Evolutionary conservation across 2,329 filamentous ascomycete species (phyloP), one percentile per base, ranked within the genome.

Genomic region (Exophiala spinifera): DNA sequence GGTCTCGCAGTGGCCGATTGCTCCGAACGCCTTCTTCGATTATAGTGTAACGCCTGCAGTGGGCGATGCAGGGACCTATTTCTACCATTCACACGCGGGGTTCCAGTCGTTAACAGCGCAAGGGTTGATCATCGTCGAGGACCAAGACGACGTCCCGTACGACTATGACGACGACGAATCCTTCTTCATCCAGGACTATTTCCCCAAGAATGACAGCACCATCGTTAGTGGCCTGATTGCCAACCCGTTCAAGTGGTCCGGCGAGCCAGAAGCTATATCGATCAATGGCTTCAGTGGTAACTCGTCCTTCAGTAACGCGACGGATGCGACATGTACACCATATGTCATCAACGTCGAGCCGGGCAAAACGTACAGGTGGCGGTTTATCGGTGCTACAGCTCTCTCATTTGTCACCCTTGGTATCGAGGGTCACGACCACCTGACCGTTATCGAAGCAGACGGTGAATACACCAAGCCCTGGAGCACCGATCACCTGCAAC

Each of bases 41-140:
- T 87, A 87, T 63, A 82, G 86, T 61, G 69, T 87, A 4, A 74
- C 74, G 8, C 76, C 81, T 0, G 67, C 78, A 2, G 36, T 66
- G 1, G 79, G 77, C 5, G 77, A 82, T 50, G 77, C 80, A 0
- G 85, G 84, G 4, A 81, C 83, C 0, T 87, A 86, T 64, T 86
- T 84, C 65, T 87, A 87, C 63, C 84, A 87, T 64, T 86, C 83
- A 0, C 85, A 87, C 57, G 74, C 87, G 14, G 83, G 77, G 0
- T 80, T 86, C 54, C 83, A 87, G 63, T 79, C 80, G 0, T 68
- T 80, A 31, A 81, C 82, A 13, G 81, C 80, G 0, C 67, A 76
- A 5, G 85, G 85, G 0, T 70, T 79, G 0, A 63, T 88, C 23
- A 80, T 85, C 45, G 76, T 87, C 19, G 76, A 80, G 53, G 77